A percentile compares a stretch with the other conserved stretches of the same genome.
phyloP scores from a whole-genome alignment of 2,329 filamentous ascomycete genomes.

The Diaporthe humulicola region DNA sequence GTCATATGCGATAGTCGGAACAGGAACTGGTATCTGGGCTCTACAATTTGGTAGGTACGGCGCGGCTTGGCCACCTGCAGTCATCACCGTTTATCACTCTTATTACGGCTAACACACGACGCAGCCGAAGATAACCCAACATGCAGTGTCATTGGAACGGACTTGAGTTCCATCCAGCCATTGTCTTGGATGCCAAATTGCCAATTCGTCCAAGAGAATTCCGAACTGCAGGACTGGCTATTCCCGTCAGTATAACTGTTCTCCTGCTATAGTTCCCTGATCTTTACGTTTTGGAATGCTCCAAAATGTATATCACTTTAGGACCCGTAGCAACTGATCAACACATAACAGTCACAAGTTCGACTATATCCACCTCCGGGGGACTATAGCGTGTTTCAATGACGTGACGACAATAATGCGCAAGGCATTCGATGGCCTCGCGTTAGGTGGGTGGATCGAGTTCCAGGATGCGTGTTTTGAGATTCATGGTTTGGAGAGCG shows the following conservation, averaged over 20 bases:
- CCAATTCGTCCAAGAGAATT: conserved; percentile 23
- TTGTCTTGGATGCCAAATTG: conserved; percentile 26
- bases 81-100: no score
- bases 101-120: background rate
- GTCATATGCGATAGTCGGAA: background rate
- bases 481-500: background rate
- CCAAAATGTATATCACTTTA: no score
- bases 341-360: no score
- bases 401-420: conserved; percentile 21
- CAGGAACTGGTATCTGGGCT: conserved; percentile 22
- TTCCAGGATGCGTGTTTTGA: conserved; percentile 24
- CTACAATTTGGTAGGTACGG: conserved; percentile 16
- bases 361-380: conserved; percentile 26
- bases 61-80: no score
- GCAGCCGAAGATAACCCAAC: conserved; percentile 24
- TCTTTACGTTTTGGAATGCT: no score
- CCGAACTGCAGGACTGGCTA: background rate
- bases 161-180: conserved; percentile 10
- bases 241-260: no score
- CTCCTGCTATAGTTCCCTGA: no score
- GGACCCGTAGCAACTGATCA: no score
- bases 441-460: conserved; percentile 20
- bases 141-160: conserved; percentile 14
- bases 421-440: conserved; percentile 16
- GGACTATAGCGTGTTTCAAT: conserved; percentile 21